A percentile compares a stretch with the other conserved stretches of the same genome.
phyloP scores from a whole-genome alignment of 176 grass and related monocot genomes.

The Tillandsia leiboldiana region DNA sequence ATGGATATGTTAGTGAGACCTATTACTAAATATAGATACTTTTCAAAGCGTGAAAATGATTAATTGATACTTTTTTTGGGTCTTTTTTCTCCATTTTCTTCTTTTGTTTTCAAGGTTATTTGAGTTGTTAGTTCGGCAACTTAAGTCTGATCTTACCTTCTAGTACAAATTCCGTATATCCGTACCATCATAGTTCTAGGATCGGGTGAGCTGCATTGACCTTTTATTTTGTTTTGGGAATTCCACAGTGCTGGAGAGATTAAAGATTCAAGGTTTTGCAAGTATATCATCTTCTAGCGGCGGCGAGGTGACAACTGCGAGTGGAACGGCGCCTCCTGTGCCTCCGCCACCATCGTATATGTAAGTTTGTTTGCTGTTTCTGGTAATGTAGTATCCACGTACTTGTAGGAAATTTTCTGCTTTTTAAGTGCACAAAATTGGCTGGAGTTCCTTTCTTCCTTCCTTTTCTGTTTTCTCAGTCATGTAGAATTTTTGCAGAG shows the following conservation, averaged over 20 bases:
- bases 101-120: too few species aligned
- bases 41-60: background rate
- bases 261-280: constrained; percentile 47
- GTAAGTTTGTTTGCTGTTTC: constrained; percentile 26
- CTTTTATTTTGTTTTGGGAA: background rate
- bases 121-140: background rate
- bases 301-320: constrained; percentile 43
- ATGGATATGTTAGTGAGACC: background rate
- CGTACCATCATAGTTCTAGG: background rate
- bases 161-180: background rate
- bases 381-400: background rate
- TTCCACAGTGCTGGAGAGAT: constrained; percentile 30
- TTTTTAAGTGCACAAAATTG: background rate
- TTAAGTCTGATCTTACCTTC: background rate
- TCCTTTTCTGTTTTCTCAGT: background rate
- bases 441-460: background rate
- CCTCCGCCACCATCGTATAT: constrained; percentile 37
- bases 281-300: constrained; percentile 54
- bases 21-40: background rate
- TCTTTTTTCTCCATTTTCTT: too few species aligned
- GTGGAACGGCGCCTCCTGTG: constrained; percentile 34
- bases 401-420: background rate
- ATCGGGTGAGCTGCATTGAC: background rate
- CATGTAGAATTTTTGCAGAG: constrained; percentile 37
- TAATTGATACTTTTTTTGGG: too few species aligned